Evolutionary conservation across 169 alveolate genomes (phyloP).

Genomic region (Eimeria praecox): DNA sequence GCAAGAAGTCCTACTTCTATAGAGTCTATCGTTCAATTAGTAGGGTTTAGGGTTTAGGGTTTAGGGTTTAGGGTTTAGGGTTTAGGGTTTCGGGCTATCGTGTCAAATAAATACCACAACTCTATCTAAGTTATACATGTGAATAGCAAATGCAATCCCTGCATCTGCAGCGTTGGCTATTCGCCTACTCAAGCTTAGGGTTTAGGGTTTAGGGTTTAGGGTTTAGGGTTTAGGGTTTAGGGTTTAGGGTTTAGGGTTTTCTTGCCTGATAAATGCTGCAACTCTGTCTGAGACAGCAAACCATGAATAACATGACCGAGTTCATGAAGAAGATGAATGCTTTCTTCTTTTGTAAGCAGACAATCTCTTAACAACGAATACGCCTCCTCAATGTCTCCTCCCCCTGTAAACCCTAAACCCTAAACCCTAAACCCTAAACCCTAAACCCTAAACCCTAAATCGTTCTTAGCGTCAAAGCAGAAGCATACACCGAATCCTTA

Average conservation of each 20-base stretch:
- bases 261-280: conserved; percentile 82
- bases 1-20: too few species aligned
- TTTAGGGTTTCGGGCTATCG: too few species aligned
- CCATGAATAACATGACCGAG: conserved; percentile 82
- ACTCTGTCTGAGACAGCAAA: conserved; percentile 80
- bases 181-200: too few species aligned
- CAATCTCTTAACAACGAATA: background rate
- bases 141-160: too few species aligned
- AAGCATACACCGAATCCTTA: background rate
- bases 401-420: conserved; percentile 13
- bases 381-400: background rate
- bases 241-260: conserved; percentile 79
- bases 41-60: too few species aligned
- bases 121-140: too few species aligned
- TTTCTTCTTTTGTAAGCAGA: conserved; percentile 21
- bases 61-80: too few species aligned
- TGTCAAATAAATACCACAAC: too few species aligned
- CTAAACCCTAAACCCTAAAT: conserved; percentile 24
- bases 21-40: too few species aligned
- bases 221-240: conserved; percentile 29
- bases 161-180: too few species aligned
- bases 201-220: background rate
- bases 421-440: conserved; percentile 19
- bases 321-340: conserved; percentile 73
- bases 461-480: background rate